Evolutionary conservation across 2,329 filamentous ascomycete genomes (phyloP).

Genomic region (Diaporthe sp.): DNA sequence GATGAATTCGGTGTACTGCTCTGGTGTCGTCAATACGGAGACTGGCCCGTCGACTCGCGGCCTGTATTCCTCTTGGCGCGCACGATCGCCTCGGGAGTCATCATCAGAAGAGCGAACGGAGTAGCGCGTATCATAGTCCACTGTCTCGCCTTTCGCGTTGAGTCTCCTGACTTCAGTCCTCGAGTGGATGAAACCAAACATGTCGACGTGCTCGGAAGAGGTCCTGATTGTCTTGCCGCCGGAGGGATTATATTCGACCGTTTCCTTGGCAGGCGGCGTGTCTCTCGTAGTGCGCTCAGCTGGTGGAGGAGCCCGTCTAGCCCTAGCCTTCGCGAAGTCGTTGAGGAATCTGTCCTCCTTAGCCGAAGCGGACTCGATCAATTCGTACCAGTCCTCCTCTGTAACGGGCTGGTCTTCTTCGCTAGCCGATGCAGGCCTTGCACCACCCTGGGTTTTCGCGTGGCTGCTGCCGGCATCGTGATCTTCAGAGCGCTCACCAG

Average conservation of each 20-base stretch:
- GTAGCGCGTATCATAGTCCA: conserved; percentile 55
- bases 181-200: conserved; percentile 58
- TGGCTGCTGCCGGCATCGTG: not conserved
- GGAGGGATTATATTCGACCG: conserved; percentile 39
- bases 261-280: conserved; percentile 35
- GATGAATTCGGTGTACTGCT: not conserved
- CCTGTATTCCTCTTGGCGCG: not conserved
- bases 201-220: conserved; percentile 59
- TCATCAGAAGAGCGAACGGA: conserved; percentile 42
- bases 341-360: conserved; percentile 57
- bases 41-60: not conserved
- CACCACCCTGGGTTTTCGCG: not conserved
- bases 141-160: conserved; percentile 58
- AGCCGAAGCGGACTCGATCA: conserved; percentile 54
- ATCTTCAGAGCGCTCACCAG: not conserved
- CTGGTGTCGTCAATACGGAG: not conserved
- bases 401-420: conserved; percentile 47
- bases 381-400: conserved; percentile 59
- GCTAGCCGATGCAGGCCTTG: not conserved
- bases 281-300: conserved; percentile 22
- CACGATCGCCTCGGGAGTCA: not conserved
- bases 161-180: conserved; percentile 57
- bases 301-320: conserved; percentile 14
- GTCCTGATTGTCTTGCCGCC: conserved; percentile 52
- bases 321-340: conserved; percentile 55